Evolutionary conservation across 441 rosid species (phyloP).

Genomic region (Populus hybrid): DNA sequence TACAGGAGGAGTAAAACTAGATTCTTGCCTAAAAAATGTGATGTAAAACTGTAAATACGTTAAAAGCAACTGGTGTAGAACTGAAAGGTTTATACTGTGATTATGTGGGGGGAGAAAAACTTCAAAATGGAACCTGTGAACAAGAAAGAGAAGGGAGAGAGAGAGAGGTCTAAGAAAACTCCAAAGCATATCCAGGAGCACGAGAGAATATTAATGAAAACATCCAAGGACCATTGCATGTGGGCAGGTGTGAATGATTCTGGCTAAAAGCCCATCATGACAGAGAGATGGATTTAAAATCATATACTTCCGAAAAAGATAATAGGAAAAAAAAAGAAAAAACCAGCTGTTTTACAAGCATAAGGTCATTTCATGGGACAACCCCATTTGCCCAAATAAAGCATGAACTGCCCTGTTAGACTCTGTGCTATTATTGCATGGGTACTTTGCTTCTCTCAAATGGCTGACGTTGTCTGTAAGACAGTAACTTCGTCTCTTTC

Average conservation of each 20-base stretch:
- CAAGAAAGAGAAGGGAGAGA: neutral
- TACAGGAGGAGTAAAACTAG: too few species aligned
- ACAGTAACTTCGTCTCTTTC: neutral
- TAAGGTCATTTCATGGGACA: conserved; percentile 52
- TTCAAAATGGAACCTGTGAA: neutral
- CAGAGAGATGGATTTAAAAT: conserved; percentile 16
- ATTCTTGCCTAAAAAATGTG: neutral
- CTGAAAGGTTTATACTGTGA: neutral
- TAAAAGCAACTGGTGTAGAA: neutral
- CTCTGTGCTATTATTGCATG: conserved; percentile 16
- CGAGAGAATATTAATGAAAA: conserved; percentile 10
- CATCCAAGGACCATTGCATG: conserved; percentile 19
- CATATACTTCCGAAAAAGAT: neutral
- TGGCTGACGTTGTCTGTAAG: conserved; percentile 24
- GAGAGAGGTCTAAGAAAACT: conserved; percentile 3
- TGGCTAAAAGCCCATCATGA: conserved; percentile 19
- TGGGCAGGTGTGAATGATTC: conserved; percentile 25
- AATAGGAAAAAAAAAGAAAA: neutral
- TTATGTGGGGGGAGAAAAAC: neutral
- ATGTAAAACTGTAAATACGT: neutral
- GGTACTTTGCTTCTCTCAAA: conserved; percentile 19
- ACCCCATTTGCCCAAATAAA: conserved; percentile 35
- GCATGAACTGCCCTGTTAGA: conserved; percentile 5
- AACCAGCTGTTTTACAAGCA: conserved; percentile 25
- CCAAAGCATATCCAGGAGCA: conserved; percentile 10